Percentiles rank a stretch among this genome's conserved stretches.
Evolutionary conservation across 2,329 filamentous ascomycete genomes (phyloP).

Genomic region (Trichoderma harzianum): DNA sequence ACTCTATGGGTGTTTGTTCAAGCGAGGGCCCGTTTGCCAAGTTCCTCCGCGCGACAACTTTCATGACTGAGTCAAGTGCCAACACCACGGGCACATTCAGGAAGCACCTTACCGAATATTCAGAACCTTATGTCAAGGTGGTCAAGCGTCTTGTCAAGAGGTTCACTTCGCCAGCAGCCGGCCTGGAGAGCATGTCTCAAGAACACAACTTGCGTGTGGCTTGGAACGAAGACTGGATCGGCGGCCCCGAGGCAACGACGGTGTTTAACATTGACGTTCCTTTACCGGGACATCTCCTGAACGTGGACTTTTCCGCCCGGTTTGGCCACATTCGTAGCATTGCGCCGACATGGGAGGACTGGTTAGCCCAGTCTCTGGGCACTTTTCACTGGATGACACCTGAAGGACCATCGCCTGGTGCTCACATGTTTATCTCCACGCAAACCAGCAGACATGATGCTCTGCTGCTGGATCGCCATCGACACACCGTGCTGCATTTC

Average conservation of each 20-base stretch:
- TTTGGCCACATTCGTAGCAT: neutral
- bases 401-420: conserved; percentile 25
- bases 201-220: conserved; percentile 23
- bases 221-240: conserved; percentile 26
- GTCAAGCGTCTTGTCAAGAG: conserved; percentile 39
- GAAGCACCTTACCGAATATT: conserved; percentile 32
- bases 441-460: conserved; percentile 19
- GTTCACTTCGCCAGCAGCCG: conserved; percentile 33
- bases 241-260: conserved; percentile 26
- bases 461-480: conserved; percentile 38
- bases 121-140: conserved; percentile 34
- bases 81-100: conserved; percentile 37
- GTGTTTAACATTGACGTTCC: neutral
- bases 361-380: neutral
- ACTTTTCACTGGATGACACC: conserved; percentile 26
- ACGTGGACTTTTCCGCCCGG: neutral
- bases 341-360: neutral
- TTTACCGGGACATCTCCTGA: neutral
- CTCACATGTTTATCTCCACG: conserved; percentile 19
- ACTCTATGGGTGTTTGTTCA: neutral
- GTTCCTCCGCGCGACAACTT: conserved; percentile 35
- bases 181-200: conserved; percentile 25
- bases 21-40: conserved; percentile 21
- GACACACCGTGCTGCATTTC: conserved; percentile 47
- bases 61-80: conserved; percentile 39